Evolutionary conservation across 78 protist species (phyloP), one percentile per base, ranked within the genome.

Genomic region (Polysphondylium violaceum): DNA sequence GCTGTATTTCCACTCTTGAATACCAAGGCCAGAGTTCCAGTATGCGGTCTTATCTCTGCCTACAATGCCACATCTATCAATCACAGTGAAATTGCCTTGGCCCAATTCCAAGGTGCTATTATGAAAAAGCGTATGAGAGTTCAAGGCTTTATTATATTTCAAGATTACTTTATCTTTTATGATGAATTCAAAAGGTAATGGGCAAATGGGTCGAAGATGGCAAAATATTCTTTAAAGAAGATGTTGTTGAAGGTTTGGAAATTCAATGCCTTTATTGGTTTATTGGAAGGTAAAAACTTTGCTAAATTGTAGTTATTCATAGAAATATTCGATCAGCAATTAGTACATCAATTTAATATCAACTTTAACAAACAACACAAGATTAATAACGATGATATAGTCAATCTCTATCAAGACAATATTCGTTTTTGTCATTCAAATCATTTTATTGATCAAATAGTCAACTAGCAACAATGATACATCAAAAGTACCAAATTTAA

Each of bases 131-230:
- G 64, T 17, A 12, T 83, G 6, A 33, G 6, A n/a, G 41, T 94
- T 36, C 86, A 94, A 72, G 96, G 95, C 12, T 93, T 92, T 63
- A 27, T 94, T 7, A 83, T 81, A 7, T 23, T 21, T 6, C 38
- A 63, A 0, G 56, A 76, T 40, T 73, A 16, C 25, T 27, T 33
- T 4, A 25, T 19, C 12, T n/a, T 21, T 2, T 43, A 31, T 9
- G 36, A 27, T 1, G 53, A 85, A 11, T 71, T 29, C 31, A 40
- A 53, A 23, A 85, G 4, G 41, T 51, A 29, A 23, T 65, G 16
- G 11, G n/a, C 40, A 14, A 21, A 58, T 59, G 74, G 73, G 5
- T 53, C 0, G 43, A 31, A n/a, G 87, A 59, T 27, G 75, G 87
- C 19, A 63, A 93, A 71, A 27, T 94, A 0, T 35, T 19, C n/a